These are phyloP conservation scores for Lactarius sanguifluus DNA, from an alignment of 768 basidiomycete species.

Conservation along the genomic window DNA sequence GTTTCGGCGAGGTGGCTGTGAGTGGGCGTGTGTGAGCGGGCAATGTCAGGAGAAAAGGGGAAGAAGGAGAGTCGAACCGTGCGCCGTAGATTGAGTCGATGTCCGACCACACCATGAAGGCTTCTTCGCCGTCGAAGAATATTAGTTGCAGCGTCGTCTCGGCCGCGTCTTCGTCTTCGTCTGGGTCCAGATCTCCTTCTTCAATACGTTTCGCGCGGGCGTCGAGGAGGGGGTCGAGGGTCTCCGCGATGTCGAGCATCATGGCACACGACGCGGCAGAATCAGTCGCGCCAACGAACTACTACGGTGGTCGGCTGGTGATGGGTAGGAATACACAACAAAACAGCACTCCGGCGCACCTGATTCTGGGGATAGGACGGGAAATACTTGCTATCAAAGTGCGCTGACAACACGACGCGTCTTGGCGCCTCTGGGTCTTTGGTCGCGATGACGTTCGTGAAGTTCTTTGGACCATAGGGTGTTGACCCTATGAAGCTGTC, in stretches of 20 bases:
- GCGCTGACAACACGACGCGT: conserved; percentile 85
- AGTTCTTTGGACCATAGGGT: conserved; percentile 75
- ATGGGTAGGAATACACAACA: neutral
- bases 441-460: conserved; percentile 93
- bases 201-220: conserved; percentile 55
- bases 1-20: conserved; percentile 82
- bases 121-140: conserved; percentile 98
- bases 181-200: conserved; percentile 46
- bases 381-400: conserved; percentile 93
- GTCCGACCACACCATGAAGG: conserved; percentile 85
- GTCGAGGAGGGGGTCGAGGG: conserved; percentile 71
- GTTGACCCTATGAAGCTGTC: conserved; percentile 79
- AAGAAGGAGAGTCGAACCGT: conserved; percentile 54
- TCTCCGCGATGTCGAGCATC: conserved; percentile 88
- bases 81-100: conserved; percentile 96
- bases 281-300: conserved; percentile 98
- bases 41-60: neutral
- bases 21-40: neutral
- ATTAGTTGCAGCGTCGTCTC: conserved; percentile 89
- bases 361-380: conserved; percentile 67
- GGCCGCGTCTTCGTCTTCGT: conserved; percentile 75
- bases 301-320: conserved; percentile 23
- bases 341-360: conserved; percentile 43
- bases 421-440: conserved; percentile 85
- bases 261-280: conserved; percentile 95